phyloP scores from a whole-genome alignment of 2,329 filamentous ascomycete species.

The Colletotrichum sp. region DNA sequence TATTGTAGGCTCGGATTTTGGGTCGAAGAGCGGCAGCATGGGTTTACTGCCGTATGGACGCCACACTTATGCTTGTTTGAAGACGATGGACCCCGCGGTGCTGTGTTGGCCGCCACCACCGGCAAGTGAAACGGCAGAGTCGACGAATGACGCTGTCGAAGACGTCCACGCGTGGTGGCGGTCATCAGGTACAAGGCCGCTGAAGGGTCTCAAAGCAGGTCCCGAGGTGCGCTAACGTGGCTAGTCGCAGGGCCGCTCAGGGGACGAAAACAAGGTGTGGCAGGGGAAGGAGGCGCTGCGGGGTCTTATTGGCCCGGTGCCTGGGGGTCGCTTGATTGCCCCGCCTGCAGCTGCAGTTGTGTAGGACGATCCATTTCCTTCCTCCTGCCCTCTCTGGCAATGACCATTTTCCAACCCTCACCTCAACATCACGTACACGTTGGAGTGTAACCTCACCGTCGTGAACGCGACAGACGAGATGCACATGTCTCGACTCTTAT shows the following conservation, averaged over 20 bases:
- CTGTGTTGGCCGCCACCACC: background rate
- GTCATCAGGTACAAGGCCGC: background rate
- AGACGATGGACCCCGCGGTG: background rate
- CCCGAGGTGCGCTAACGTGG: background rate
- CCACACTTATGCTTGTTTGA: background rate
- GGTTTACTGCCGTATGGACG: background rate
- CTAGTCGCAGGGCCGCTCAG: background rate
- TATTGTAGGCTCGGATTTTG: background rate
- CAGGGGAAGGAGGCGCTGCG: background rate
- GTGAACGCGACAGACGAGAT: background rate
- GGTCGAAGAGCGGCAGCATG: background rate
- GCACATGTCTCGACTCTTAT: background rate
- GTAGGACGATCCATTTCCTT: background rate
- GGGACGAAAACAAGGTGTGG: background rate
- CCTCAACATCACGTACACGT: background rate
- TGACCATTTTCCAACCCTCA: background rate
- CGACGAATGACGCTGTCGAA: slow-evolving; percentile 4
- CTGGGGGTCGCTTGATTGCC: background rate
- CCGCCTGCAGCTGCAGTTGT: background rate
- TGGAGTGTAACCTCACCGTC: background rate
- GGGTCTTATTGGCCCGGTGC: background rate
- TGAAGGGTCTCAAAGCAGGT: background rate
- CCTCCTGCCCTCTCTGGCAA: background rate
- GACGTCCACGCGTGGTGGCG: background rate
- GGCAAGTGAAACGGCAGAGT: slow-evolving; percentile 7